Evolutionary conservation across 768 basidiomycete genomes (phyloP), one percentile per base, ranked within the genome.

Genomic region (Tricholoma saponaceum): DNA sequence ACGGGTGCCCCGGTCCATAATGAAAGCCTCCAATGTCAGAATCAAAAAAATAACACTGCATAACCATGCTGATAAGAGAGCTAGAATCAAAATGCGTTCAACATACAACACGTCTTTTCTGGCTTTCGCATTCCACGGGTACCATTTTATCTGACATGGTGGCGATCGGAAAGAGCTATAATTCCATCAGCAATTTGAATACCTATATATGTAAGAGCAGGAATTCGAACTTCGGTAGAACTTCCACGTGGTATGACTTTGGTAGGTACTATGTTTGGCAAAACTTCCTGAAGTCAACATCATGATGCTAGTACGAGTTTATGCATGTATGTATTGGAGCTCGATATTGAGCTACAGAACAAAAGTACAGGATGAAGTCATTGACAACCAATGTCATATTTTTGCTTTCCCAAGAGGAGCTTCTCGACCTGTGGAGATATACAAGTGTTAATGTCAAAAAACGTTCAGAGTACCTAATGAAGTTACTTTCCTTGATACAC

Each of bases 21-120:
- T 98, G 97, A 70, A 98, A 99, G 52, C 97, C 96, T 22, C 97
- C 96, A 72, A 99, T 95, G 70, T 99, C 96, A 30, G 95, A 96
- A 74, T 99, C 96, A 77, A 95, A 99, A 80, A 99, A 99, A 79
- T 99, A 99, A 70, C 96, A 98, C 91, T 97, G 57, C 20, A 52
- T 37, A 54, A n/a, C 14, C 18, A 33, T 16, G 32, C 30, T 13
- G 44, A 25, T 41, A n/a, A 43, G 22, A 14, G 5, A 43, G 6
- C 18, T 18, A 18, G 30, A 50, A 26, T 59, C 47, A 66, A 60
- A 64, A 58, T 16, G 59, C 56, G 47, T 56, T 57, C 49, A 51
- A 81, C 92, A 54, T 74, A 95, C 94, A 54, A 96, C 94, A 57
- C 94, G 86, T 75, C 93, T 92, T 76, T 90, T 90, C 68, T 81